Base-by-base conservation (phyloP, 441 rosid genomes). In the Gossypium armourianum region DNA sequence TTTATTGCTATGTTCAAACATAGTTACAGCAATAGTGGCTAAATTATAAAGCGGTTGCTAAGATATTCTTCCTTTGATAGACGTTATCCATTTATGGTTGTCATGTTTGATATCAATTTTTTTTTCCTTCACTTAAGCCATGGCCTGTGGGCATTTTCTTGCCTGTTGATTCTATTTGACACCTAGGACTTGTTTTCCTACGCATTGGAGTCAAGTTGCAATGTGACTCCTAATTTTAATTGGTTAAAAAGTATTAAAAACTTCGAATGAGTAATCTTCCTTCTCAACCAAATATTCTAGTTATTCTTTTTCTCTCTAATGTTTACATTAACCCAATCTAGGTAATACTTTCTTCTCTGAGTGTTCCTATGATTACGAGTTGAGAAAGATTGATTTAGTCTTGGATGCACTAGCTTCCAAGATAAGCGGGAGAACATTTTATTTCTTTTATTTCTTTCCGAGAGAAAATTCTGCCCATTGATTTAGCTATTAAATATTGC, bases 351-450 rank as follows among this genome's bases (percentile, higher is more conserved):
- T 63, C 29, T 40, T 43, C 55, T 20, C 0, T 10, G 29, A 21
- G 5, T 2, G 32, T 63, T 20, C 13, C 8, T 2, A 45, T 12
- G 69, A 45, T 45, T 28, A 45, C 19, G 47, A 20, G 12, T 10
- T 10, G 28, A 10, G 68, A 36, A 62, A 36, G 66, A 16, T 36
- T 62, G 15, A 10, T 16, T 62, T 63, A 10, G 53, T 19, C 52
- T 10, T 63, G 29, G 54, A 12, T 63, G 68, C 54, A 2, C 29
- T 63, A 20, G 53, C 53, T 63, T 62, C 29, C 67, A 17, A 63
- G 68, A 62, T 40, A 62, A 62, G 24, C 2, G 10, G 10, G 29
- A 19, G 29, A 20, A 4, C 17, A 19, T 40, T 36, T 40, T 21
- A 45, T 45, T 45, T 63, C 32, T 40, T 36, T 40, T 21, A 21